Evolutionary conservation across 1,139 yeast species (phyloP).

Genomic region (Zygoascus meyerae): DNA sequence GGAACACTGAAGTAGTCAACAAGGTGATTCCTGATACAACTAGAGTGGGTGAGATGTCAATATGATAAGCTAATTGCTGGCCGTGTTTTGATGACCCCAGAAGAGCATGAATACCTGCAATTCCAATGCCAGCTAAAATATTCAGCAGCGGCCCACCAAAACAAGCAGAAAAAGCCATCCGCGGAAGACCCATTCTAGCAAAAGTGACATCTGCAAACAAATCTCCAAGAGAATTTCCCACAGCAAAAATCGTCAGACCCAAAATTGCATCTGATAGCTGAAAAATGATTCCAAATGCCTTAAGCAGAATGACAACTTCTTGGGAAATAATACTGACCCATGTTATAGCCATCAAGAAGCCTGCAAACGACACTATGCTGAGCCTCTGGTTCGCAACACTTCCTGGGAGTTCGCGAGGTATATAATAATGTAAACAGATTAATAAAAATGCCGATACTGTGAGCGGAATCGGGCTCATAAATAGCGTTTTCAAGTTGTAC

Average conservation of each 20-base stretch:
- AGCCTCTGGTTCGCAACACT: constrained; percentile 3
- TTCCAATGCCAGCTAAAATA: constrained; percentile 56
- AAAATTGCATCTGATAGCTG: constrained; percentile 71
- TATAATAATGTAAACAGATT: constrained; percentile 3
- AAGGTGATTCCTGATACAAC: constrained; percentile 48
- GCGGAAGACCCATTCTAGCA: constrained; percentile 79
- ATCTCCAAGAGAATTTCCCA: constrained; percentile 91
- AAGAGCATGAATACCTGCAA: constrained; percentile 56
- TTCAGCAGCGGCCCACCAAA: constrained; percentile 85
- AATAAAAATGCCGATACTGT: constrained; percentile 12
- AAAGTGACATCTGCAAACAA: constrained; percentile 78
- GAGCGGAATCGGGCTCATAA: constrained; percentile 46
- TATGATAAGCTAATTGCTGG: constrained; percentile 25
- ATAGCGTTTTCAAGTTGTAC: neutral
- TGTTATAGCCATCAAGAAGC: constrained; percentile 61
- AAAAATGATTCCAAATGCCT: constrained; percentile 55
- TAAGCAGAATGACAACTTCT: constrained; percentile 64
- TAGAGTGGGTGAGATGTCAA: constrained; percentile 45
- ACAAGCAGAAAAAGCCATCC: constrained; percentile 92
- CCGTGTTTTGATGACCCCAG: constrained; percentile 21
- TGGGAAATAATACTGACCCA: constrained; percentile 78
- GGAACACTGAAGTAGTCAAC: constrained; percentile 47
- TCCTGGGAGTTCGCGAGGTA: constrained; percentile 13
- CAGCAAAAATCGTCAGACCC: constrained; percentile 82
- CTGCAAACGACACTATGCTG: constrained; percentile 34